Conservation (phyloP, 2,329 filamentous ascomycete species). For the Colletotrichum higginsianum region DNA sequence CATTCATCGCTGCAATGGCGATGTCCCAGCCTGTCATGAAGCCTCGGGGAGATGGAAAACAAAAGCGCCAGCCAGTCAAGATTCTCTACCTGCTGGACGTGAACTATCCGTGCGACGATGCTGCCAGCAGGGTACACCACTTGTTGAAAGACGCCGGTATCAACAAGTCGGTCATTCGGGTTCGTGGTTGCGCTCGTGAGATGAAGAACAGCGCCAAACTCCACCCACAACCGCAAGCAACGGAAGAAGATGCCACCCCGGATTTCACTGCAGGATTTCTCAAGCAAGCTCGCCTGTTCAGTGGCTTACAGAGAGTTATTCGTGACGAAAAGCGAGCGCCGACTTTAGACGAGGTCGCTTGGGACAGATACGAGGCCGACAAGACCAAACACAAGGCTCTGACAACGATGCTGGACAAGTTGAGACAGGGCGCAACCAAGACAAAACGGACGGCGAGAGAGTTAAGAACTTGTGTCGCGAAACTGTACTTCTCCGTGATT, state of each 20-base stretch:
- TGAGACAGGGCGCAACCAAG: slow-evolving; percentile 44
- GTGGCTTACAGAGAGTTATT: not conserved
- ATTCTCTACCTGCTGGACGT: slow-evolving; percentile 64
- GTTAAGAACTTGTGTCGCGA: slow-evolving; percentile 50
- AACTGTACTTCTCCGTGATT: slow-evolving; percentile 57
- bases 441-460: slow-evolving; percentile 28
- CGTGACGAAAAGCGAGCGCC: slow-evolving; percentile 44
- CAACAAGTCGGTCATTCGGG: slow-evolving; percentile 44
- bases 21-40: slow-evolving; percentile 13
- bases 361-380: slow-evolving; percentile 56
- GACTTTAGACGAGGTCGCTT: slow-evolving; percentile 60
- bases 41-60: not conserved
- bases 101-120: slow-evolving; percentile 63
- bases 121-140: slow-evolving; percentile 57
- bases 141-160: slow-evolving; percentile 56
- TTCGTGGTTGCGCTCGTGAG: slow-evolving; percentile 37
- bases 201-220: slow-evolving; percentile 36
- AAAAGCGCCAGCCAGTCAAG: slow-evolving; percentile 43
- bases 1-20: slow-evolving; percentile 57
- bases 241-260: slow-evolving; percentile 40
- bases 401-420: slow-evolving; percentile 53
- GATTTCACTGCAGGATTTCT: slow-evolving; percentile 36
- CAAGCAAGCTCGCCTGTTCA: slow-evolving; percentile 19
- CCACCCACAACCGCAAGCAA: slow-evolving; percentile 1
- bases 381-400: slow-evolving; percentile 53